Base-by-base conservation (phyloP, 345 rosid genomes). In the Hevea brasiliensis region DNA sequence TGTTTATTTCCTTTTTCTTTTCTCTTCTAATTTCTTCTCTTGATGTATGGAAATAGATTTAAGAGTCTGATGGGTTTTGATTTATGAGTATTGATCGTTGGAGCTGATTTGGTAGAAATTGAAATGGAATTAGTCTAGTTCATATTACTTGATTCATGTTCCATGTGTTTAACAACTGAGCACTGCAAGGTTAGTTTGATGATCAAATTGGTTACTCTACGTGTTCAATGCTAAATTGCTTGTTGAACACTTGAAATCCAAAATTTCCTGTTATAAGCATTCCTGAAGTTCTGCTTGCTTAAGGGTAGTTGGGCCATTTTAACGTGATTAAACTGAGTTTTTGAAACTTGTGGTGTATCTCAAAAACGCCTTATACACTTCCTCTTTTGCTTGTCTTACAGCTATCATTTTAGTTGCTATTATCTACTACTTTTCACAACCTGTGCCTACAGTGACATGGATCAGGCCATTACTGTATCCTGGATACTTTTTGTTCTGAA, bases 371-470 rank as follows among this genome's bases (percentile, higher is more conserved):
- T 80, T 66, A 70, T 41, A 29, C 72, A 11, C 15, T 72, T 67
- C 45, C 56, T 68, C 57, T 32, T 68, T 59, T 77, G 65, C 40
- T 64, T 74, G 61, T 50, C 65, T 80, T 68, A 71, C 92, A 90
- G 93, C 91, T 56, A 81, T 93, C 24, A 86, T 91, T 72, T 87
- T 93, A 77, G 87, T 92, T 71, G 85, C 86, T 63, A 72, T 84
- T 47, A 88, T 92, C 77, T 92, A 94, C 84, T 78, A 89, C 74
- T 92, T 35, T 70, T 89, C 95, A 3, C 89, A 87, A 71, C 90
- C 90, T 4, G 67, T 90, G 61, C 80, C 83, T 69, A 65, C 68
- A 32, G 66, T 67, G 53, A 80, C 90, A 55, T 88, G 92, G 90
- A 50, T 79, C 79, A 85, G 87, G 75, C 84, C 92, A 24, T 82